Base-by-base conservation (phyloP, 2,329 filamentous ascomycete genomes). In the Pseudogymnoascus sp. region DNA sequence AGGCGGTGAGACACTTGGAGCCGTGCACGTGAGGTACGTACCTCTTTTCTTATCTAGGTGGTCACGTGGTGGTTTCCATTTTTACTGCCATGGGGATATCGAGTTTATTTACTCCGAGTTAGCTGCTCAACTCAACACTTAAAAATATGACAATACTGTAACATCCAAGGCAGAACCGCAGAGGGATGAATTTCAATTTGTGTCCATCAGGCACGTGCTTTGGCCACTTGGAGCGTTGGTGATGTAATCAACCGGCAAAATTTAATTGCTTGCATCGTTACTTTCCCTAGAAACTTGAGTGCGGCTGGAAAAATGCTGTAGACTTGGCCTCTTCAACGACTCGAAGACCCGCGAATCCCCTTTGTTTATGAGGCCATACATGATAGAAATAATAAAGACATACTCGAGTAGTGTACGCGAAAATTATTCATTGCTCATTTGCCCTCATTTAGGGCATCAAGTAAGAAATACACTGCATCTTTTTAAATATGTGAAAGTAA, bases 181-280 rank as follows among this genome's bases (percentile, higher is more conserved):
- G 23, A 28, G 14, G 1, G 10, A 28, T 28, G 28, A 16, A 16
- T 53, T 31, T 31, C 8, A n/a, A 16, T 16, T 11, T 53, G 6
- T 12, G 23, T 31, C 14, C 21, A 31, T 25, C 3, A 7, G 1
- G 47, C 47, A 53, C 47, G 47, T 53, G 47, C n/a, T 53, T 21
- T 50, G 47, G 23, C 23, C 47, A 53, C 47, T 31, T 3, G 0
- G 7, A 3, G 14, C 23, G 14, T 16, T 53, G 23, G 47, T 53
- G 47, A 53, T 53, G 47, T 53, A 53, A 53, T 53, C 47, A 53
- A 31, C 14, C 28, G 14, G 25, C 47, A 53, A 53, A 53, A 53
- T 16, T 53, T 53, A 53, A 53, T 53, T 53, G 23, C 47, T 14
- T 31, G 14, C 47, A 53, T 53, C 47, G 44, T 53, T 44, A 6